A percentile compares a stretch with the other conserved stretches of the same genome.
phyloP scores from a whole-genome alignment of 768 basidiomycete species.

The Pisolithus tinctorius region DNA sequence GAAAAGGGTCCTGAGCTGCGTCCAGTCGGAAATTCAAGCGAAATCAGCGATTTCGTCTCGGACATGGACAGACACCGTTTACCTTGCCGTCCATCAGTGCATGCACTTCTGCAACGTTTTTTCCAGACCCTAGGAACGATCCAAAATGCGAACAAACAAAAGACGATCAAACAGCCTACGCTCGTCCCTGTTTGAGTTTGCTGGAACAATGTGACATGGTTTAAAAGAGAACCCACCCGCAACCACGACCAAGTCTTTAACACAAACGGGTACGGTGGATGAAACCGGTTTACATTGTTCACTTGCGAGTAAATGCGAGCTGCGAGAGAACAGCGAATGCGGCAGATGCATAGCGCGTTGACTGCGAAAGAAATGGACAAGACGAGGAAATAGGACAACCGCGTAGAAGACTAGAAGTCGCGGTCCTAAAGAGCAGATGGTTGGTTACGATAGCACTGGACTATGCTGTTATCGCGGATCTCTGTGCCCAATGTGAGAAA shows the following conservation, averaged over 20 bases:
- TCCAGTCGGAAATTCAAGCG: not conserved
- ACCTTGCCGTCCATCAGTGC: not conserved
- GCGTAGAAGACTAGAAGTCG: too few relatives aligned
- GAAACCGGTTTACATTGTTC: not conserved
- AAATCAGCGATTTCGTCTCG: not conserved
- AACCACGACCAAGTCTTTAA: not conserved
- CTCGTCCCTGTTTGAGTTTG: not conserved
- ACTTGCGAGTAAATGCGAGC: not conserved
- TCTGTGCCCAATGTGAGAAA: too few relatives aligned
- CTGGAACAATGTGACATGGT: not conserved
- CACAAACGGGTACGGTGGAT: not conserved
- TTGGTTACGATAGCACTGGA: too few relatives aligned
- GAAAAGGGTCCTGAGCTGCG: constrained; percentile 3
- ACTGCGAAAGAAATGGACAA: not conserved
- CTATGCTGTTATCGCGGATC: too few relatives aligned
- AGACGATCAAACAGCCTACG: not conserved
- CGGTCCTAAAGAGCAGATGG: too few relatives aligned
- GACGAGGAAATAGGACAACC: too few relatives aligned
- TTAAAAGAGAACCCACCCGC: not conserved
- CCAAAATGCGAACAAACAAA: not conserved
- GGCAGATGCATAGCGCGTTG: not conserved
- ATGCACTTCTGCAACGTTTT: not conserved
- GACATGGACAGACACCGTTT: not conserved
- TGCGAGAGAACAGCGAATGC: not conserved
- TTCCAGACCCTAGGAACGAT: not conserved